Percentiles rank a stretch among this genome's conserved stretches.
phyloP scores from a whole-genome alignment of 176 grass and related monocot genomes.

The Thinopyrum elongatum region DNA sequence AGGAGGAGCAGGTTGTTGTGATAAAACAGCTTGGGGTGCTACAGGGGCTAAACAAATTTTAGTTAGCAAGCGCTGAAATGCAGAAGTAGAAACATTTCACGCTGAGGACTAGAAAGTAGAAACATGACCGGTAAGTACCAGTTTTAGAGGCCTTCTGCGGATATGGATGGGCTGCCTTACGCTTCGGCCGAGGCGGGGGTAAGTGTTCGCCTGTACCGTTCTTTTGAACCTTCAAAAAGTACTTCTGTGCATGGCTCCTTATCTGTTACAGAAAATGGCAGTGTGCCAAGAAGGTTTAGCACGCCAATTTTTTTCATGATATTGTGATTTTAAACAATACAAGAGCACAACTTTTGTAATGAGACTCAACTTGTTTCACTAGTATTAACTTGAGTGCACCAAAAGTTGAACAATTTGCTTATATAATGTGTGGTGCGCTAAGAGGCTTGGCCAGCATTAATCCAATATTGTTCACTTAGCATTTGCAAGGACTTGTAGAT shows the following conservation, averaged over 20 bases:
- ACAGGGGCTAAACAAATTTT: constrained; percentile 14
- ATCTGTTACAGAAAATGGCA: constrained; percentile 51
- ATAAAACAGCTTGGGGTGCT: constrained; percentile 33
- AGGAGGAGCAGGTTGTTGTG: constrained; percentile 31
- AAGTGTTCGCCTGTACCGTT: constrained; percentile 84
- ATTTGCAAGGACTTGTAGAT: background rate
- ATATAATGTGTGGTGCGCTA: background rate
- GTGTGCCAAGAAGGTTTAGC: background rate
- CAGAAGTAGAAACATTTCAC: background rate
- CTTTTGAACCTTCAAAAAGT: constrained; percentile 91
- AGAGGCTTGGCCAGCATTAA: background rate
- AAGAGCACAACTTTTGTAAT: background rate
- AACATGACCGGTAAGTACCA: constrained; percentile 28
- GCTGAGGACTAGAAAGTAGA: background rate
- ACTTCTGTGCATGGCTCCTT: constrained; percentile 98
- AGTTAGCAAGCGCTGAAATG: background rate
- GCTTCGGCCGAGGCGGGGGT: constrained; percentile 91
- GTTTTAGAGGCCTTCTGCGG: constrained; percentile 93
- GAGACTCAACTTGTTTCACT: background rate
- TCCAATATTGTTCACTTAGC: background rate
- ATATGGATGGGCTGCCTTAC: constrained; percentile 96
- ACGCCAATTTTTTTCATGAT: background rate
- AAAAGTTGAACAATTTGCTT: background rate
- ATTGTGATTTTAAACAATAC: background rate
- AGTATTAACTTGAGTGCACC: background rate